phyloP scores from a whole-genome alignment of 2,329 filamentous ascomycete genomes.

The Neonectria hederae region DNA sequence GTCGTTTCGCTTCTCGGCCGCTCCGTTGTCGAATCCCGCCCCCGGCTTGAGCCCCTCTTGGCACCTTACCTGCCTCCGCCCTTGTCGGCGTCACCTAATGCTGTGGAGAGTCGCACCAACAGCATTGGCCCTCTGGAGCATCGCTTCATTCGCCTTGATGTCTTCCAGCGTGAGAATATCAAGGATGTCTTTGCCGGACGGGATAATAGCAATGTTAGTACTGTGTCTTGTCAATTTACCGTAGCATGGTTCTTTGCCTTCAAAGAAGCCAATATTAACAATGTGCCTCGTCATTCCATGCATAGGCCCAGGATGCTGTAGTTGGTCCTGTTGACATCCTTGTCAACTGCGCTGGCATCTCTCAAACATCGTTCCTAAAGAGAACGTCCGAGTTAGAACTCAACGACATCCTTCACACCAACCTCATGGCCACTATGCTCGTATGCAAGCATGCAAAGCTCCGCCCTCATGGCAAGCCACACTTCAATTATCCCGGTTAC shows the following conservation, averaged over 20 bases:
- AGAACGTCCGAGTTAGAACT: constrained; percentile 61
- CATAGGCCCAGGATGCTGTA: constrained; percentile 21
- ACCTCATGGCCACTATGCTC: constrained; percentile 73
- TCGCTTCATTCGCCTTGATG: constrained; percentile 49
- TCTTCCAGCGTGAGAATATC: constrained; percentile 42
- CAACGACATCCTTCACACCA: constrained; percentile 70
- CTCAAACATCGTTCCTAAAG: constrained; percentile 72
- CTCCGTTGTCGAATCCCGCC: constrained; percentile 56
- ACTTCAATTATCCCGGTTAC: neutral
- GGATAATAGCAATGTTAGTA: constrained; percentile 24
- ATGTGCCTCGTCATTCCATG: neutral
- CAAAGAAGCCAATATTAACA: neutral
- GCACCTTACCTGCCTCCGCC: constrained; percentile 36
- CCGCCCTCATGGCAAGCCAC: constrained; percentile 43
- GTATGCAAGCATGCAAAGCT: constrained; percentile 62
- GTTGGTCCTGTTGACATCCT: constrained; percentile 64
- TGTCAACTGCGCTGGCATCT: constrained; percentile 82
- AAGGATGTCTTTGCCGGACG: constrained; percentile 43
- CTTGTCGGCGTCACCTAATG: neutral
- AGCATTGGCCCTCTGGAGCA: constrained; percentile 40
- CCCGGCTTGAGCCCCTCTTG: constrained; percentile 49
- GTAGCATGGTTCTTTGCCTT: neutral
- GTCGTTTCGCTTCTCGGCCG: constrained; percentile 70
- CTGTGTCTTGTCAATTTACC: neutral
- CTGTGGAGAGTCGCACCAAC: constrained; percentile 3